Evolutionary conservation across 805 yeast species (phyloP).

Genomic region (Teunomyces tritomae): DNA sequence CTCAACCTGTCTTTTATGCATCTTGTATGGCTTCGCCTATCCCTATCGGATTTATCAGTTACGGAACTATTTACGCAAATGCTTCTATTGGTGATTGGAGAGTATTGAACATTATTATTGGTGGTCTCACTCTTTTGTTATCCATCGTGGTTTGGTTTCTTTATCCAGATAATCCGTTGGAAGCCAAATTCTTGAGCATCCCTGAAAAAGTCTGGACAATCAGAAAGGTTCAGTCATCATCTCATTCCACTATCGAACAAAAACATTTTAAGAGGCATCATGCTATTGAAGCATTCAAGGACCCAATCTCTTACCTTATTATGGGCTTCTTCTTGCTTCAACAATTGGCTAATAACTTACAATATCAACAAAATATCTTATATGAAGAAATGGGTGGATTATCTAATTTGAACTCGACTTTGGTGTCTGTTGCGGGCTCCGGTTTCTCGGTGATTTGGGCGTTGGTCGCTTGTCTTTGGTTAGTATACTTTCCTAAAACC

Average conservation of each 20-base stretch:
- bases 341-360: conserved; percentile 51
- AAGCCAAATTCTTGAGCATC: conserved; percentile 43
- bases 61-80: conserved; percentile 31
- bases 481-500: conserved; percentile 29
- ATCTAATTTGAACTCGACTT: conserved; percentile 44
- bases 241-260: conserved; percentile 37
- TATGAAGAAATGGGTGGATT: conserved; percentile 44
- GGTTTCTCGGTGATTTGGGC: conserved; percentile 46
- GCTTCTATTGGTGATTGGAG: conserved; percentile 44
- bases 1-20: conserved; percentile 53
- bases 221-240: conserved; percentile 33
- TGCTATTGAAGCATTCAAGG: conserved; percentile 48
- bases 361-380: conserved; percentile 51
- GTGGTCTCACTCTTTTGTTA: conserved; percentile 46
- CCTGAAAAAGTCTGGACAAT: conserved; percentile 53
- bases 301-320: conserved; percentile 29
- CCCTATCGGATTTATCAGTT: conserved; percentile 50
- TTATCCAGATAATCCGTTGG: conserved; percentile 59
- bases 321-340: conserved; percentile 38
- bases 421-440: conserved; percentile 53
- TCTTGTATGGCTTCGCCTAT: conserved; percentile 51
- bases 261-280: conserved; percentile 47
- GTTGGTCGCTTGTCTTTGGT: conserved; percentile 33
- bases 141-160: conserved; percentile 21
- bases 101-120: conserved; percentile 54